Evolutionary conservation across 1,284 basidiomycete species (phyloP).

Genomic region (Coriolopsis trogii): DNA sequence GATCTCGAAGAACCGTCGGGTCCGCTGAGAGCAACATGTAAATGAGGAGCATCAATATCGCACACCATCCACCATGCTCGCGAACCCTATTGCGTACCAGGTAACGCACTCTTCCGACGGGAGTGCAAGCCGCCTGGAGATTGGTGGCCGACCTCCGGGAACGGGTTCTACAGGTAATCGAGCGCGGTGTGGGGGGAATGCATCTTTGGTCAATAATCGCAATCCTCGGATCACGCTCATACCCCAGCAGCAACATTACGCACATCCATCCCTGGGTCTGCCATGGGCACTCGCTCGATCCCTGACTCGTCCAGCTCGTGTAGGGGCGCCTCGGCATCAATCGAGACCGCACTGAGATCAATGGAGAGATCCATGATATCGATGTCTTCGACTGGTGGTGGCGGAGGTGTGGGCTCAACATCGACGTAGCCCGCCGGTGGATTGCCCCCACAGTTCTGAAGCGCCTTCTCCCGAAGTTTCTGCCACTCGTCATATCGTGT

Average conservation of each 20-base stretch:
- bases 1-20: conserved; percentile 83
- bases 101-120: conserved; percentile 83
- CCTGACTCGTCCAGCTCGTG: conserved; percentile 80
- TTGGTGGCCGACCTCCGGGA: conserved; percentile 59
- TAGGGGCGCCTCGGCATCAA: conserved; percentile 71
- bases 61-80: conserved; percentile 11
- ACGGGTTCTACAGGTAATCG: conserved; percentile 49
- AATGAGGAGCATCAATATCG: conserved; percentile 21
- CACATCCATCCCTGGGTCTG: conserved; percentile 87
- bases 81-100: conserved; percentile 53
- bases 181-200: conserved; percentile 17
- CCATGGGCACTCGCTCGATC: conserved; percentile 86
- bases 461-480: conserved; percentile 73
- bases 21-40: conserved; percentile 62
- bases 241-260: conserved; percentile 40
- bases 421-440: conserved; percentile 68
- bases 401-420: conserved; percentile 69
- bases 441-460: conserved; percentile 69
- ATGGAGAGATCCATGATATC: conserved; percentile 87
- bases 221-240: conserved; percentile 24
- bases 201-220: conserved; percentile 25
- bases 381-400: conserved; percentile 80
- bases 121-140: conserved; percentile 68
- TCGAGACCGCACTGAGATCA: conserved; percentile 83
- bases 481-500: conserved; percentile 86